Percentiles rank a stretch among this genome's conserved stretches.
Conservation (phyloP, 495 filamentous ascomycete species). For the Penicillium tannophilum region DNA sequence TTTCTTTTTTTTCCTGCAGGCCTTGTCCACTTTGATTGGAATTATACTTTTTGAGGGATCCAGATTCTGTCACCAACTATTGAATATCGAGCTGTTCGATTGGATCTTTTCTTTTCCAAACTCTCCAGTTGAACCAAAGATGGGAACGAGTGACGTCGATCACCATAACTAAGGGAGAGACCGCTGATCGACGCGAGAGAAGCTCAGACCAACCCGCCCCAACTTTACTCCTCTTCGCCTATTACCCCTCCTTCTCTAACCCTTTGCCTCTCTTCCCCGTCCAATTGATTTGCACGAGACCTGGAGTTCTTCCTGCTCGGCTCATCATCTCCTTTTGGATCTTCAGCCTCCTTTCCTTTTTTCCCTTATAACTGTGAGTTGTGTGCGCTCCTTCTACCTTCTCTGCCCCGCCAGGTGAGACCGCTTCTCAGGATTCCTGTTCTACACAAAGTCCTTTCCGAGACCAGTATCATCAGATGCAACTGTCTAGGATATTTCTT, state of each 20-base stretch:
- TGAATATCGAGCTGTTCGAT: not conserved
- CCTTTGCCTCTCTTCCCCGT: conserved; percentile 5
- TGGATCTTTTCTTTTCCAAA: not conserved
- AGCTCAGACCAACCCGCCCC: conserved; percentile 27
- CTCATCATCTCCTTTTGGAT: not conserved
- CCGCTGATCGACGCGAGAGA: conserved; percentile 23
- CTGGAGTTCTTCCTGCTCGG: conserved; percentile 5
- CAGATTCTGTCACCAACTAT: not conserved
- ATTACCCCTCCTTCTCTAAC: conserved; percentile 11
- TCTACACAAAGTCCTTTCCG: conserved; percentile 10
- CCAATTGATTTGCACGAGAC: conserved; percentile 7
- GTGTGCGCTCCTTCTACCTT: conserved; percentile 4
- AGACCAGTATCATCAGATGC: conserved; percentile 1
- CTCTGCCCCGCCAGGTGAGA: conserved; percentile 5
- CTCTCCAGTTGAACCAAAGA: not conserved
- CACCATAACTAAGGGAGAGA: conserved; percentile 2
- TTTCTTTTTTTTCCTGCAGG: conserved; percentile 1
- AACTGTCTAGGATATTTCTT: conserved; percentile 3
- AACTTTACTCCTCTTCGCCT: conserved; percentile 19
- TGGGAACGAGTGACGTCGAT: conserved; percentile 26
- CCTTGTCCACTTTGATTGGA: conserved; percentile 9
- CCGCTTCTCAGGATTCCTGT: conserved; percentile 3
- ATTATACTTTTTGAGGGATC: not conserved
- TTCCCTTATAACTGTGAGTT: not conserved
- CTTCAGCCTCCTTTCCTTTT: conserved; percentile 3